Evolutionary conservation across 306 rosid genomes (phyloP).

Genomic region (Cicer arietinum): DNA sequence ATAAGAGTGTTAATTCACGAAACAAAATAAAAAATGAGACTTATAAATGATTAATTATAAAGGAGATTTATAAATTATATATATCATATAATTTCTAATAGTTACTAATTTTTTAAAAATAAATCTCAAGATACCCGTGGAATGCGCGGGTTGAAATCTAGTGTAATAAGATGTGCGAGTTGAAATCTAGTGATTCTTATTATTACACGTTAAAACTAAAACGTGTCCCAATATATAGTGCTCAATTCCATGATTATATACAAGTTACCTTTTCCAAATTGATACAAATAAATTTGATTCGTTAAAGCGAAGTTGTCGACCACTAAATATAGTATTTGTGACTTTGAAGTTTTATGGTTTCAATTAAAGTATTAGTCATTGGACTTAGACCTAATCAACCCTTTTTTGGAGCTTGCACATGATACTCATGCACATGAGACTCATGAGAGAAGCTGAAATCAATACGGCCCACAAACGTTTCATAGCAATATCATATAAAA

Average conservation of each 20-base stretch:
- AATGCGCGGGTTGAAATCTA: too few relatives aligned
- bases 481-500: neutral
- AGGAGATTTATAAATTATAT: too few relatives aligned
- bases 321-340: constrained; percentile 38
- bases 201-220: constrained; percentile 16
- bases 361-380: constrained; percentile 41
- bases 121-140: too few relatives aligned
- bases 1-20: too few relatives aligned
- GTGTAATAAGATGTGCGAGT: too few relatives aligned
- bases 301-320: constrained; percentile 53
- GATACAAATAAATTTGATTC: constrained; percentile 43
- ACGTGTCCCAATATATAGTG: constrained; percentile 7
- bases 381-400: constrained; percentile 57
- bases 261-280: constrained; percentile 37
- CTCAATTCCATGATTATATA: constrained; percentile 4
- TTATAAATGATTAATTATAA: too few relatives aligned
- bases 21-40: too few relatives aligned
- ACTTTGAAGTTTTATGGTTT: constrained; percentile 30
- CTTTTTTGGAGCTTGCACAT: too few relatives aligned
- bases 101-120: too few relatives aligned
- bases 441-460: neutral
- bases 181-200: neutral
- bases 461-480: neutral
- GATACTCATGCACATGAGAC: constrained; percentile 34
- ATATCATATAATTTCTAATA: too few relatives aligned